Conservation (phyloP, 1,139 yeast species). For the Kazachstania sp. region DNA sequence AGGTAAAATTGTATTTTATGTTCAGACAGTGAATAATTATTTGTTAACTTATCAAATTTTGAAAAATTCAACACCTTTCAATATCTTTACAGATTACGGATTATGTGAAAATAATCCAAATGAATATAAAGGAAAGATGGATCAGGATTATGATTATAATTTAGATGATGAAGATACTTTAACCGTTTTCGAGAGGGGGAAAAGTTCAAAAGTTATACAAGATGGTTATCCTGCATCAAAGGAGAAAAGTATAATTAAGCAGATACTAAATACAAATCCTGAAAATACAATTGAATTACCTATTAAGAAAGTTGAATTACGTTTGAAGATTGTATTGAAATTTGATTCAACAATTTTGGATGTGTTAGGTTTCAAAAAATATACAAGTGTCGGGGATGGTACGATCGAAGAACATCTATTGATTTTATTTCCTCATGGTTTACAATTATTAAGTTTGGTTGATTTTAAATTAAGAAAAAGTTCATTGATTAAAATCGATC, state of each 20-base stretch:
- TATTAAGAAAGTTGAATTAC: slow-evolving; percentile 30
- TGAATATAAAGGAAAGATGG: slow-evolving; percentile 12
- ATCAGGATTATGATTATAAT: slow-evolving; percentile 21
- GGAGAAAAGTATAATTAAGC: slow-evolving; percentile 28
- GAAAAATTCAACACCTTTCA: slow-evolving; percentile 16
- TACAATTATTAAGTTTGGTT: slow-evolving; percentile 35
- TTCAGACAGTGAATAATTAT: slow-evolving; percentile 24
- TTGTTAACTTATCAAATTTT: slow-evolving; percentile 26
- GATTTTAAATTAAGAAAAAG: slow-evolving; percentile 24
- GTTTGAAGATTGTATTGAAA: slow-evolving; percentile 39
- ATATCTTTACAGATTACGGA: slow-evolving; percentile 27
- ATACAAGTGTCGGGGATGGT: slow-evolving; percentile 17
- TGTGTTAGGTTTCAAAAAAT: slow-evolving; percentile 28
- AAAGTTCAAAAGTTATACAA: slow-evolving; percentile 36
- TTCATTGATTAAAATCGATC: slow-evolving; percentile 19
- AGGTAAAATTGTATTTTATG: slow-evolving; percentile 24
- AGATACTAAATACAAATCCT: slow-evolving; percentile 13
- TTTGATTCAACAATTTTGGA: slow-evolving; percentile 37
- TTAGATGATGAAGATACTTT: slow-evolving; percentile 36
- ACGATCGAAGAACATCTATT: slow-evolving; percentile 25
- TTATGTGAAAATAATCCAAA: slow-evolving; percentile 17
- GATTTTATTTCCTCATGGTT: slow-evolving; percentile 35
- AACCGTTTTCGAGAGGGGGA: slow-evolving; percentile 34
- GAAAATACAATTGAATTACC: slow-evolving; percentile 28
- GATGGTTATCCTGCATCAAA: slow-evolving; percentile 38